phyloP scores from a whole-genome alignment of 768 basidiomycete genomes.

The Boletus reticuloceps region DNA sequence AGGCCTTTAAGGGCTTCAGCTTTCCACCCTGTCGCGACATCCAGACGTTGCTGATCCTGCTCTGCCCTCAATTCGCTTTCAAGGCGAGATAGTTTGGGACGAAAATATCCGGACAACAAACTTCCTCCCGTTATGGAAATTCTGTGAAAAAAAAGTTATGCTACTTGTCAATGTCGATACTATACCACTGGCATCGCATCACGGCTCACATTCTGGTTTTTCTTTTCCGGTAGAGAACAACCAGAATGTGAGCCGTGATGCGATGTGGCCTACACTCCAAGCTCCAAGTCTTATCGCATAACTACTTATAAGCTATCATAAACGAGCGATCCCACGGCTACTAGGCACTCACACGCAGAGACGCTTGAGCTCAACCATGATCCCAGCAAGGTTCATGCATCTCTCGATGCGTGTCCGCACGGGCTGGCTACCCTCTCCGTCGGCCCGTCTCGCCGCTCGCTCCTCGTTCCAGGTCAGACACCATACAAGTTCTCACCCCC shows the following conservation, averaged over 20 bases:
- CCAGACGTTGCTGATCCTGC: slow-evolving; percentile 1
- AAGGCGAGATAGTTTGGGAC: background rate
- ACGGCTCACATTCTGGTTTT: no score
- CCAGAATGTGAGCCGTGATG: background rate
- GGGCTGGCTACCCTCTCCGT: background rate
- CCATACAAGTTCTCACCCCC: background rate
- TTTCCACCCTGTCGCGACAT: slow-evolving; percentile 76
- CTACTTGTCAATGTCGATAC: no score
- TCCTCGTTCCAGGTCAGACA: background rate
- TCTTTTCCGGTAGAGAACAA: background rate
- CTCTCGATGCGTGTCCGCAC: background rate
- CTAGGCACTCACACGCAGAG: background rate
- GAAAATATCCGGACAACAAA: background rate
- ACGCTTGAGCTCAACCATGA: background rate
- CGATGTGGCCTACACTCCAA: no score
- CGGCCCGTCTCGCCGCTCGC: background rate
- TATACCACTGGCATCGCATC: no score
- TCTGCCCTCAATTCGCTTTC: background rate
- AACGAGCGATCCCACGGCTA: no score
- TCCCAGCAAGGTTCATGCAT: background rate
- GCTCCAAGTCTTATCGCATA: no score
- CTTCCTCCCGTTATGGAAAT: slow-evolving; percentile 4
- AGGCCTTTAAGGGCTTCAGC: slow-evolving; percentile 79
- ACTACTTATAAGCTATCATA: no score
- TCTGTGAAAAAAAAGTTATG: background rate